Conservation (phyloP, 176 grass and related monocot species). For the Oryza officinalis region DNA sequence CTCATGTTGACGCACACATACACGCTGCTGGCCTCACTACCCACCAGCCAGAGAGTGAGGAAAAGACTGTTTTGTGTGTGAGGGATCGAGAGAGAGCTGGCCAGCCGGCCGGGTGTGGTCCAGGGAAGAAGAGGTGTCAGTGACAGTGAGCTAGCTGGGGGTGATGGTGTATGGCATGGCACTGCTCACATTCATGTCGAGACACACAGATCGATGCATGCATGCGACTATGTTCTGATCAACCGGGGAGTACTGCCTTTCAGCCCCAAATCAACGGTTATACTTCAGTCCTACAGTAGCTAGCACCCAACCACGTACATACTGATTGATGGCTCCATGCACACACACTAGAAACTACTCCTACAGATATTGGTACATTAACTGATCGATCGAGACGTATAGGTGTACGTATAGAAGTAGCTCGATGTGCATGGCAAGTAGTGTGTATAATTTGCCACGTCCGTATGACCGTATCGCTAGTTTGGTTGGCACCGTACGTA, state of each 20-base stretch:
- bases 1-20: background rate
- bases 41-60: background rate
- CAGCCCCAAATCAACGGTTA: conserved; percentile 26
- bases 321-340: background rate
- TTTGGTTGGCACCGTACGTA: conserved; percentile 2
- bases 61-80: background rate
- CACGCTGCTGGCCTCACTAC: background rate
- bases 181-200: conserved; percentile 50
- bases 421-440: background rate
- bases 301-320: background rate
- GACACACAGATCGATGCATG: conserved; percentile 33
- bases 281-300: background rate
- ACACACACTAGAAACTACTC: background rate
- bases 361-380: too few species aligned
- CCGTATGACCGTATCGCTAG: background rate
- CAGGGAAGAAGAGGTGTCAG: background rate
- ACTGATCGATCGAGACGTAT: background rate
- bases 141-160: conserved; percentile 6
- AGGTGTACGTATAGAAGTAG: background rate
- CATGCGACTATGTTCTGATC: background rate
- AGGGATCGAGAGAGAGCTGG: background rate
- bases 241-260: background rate
- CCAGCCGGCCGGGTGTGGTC: background rate
- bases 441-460: background rate
- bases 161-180: conserved; percentile 31